These are phyloP conservation scores for Ceratobasidium sp. DNA, from an alignment of 1,284 basidiomycete species.

Conservation along the genomic window DNA sequence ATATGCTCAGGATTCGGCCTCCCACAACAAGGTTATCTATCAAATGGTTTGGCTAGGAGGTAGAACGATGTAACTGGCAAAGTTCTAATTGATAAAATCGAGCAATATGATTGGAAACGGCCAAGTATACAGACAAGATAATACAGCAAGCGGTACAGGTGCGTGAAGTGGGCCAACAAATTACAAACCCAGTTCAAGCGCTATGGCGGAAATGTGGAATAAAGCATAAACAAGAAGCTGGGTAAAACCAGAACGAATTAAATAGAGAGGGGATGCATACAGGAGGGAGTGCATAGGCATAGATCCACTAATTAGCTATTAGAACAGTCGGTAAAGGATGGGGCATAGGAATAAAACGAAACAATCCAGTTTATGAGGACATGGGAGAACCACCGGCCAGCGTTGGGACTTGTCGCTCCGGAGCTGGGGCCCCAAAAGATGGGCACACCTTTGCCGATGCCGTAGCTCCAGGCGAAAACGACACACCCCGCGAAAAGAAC, in stretches of 20 bases:
- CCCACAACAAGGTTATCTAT: too few relatives aligned
- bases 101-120: background rate
- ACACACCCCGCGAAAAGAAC: background rate
- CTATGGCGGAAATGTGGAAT: background rate
- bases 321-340: background rate
- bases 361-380: background rate
- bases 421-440: background rate
- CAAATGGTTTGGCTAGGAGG: too few relatives aligned
- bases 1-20: too few relatives aligned
- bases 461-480: conserved; percentile 8
- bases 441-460: background rate
- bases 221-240: conserved; percentile 1
- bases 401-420: background rate
- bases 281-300: background rate
- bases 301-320: conserved; percentile 2
- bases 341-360: background rate
- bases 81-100: background rate
- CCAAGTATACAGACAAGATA: background rate
- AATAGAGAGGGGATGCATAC: background rate
- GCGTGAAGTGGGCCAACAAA: background rate
- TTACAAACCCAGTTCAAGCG: background rate
- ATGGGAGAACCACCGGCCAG: background rate
- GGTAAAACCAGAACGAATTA: background rate
- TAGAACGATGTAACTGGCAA: too few relatives aligned
- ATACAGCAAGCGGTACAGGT: conserved; percentile 7